These are phyloP conservation scores for Cladosporium sp. DNA, from an alignment of 2,329 filamentous ascomycete species.

Conservation along the genomic window DNA sequence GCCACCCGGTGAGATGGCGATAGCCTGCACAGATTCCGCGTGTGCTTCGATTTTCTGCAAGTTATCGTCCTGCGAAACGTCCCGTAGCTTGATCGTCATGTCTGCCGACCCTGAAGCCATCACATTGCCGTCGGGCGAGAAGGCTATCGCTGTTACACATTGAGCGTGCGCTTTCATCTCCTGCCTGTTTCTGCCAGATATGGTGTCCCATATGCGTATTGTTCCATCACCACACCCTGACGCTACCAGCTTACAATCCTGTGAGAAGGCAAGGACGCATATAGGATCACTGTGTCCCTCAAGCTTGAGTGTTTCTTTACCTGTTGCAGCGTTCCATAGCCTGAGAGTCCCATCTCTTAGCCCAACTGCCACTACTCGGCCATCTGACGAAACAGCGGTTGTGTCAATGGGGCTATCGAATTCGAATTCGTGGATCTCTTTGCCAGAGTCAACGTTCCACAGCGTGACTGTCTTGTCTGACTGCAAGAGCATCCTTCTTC, in stretches of 20 bases:
- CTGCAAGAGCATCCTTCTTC: too few relatives aligned
- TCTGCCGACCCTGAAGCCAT: not conserved
- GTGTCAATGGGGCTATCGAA: too few relatives aligned
- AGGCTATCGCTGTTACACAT: not conserved
- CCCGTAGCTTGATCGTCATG: not conserved
- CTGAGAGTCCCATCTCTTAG: too few relatives aligned
- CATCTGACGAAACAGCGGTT: too few relatives aligned
- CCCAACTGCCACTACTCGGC: too few relatives aligned
- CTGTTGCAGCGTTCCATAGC: too few relatives aligned
- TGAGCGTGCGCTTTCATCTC: not conserved
- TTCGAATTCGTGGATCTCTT: too few relatives aligned
- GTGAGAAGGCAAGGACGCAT: not conserved
- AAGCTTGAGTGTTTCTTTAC: too few relatives aligned
- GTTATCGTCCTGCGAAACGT: not conserved
- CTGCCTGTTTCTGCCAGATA: not conserved
- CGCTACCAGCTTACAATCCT: not conserved
- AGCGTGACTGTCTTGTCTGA: too few relatives aligned
- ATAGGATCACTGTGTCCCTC: not conserved
- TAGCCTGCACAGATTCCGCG: not conserved
- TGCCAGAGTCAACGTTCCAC: too few relatives aligned
- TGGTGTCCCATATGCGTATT: slow-evolving; percentile 2
- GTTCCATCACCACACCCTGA: not conserved
- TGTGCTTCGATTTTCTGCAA: not conserved
- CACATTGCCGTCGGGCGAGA: not conserved
- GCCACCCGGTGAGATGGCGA: not conserved